Base-by-base conservation (phyloP, 129 eudicot species). In the Deinandra increscens region DNA sequence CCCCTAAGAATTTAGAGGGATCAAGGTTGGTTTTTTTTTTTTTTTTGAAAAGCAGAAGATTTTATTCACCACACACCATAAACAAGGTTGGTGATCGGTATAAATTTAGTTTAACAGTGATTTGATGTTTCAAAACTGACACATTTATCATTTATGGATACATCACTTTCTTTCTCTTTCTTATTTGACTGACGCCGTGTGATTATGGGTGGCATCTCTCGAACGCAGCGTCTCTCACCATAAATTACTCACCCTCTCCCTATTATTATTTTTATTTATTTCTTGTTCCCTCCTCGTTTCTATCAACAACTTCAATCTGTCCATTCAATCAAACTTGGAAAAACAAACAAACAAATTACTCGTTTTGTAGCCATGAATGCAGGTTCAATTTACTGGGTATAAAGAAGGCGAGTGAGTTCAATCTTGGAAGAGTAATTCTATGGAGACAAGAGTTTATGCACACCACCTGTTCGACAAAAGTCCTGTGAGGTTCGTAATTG, bases 151-250 rank as follows among this genome's bases (percentile, higher is more conserved):
- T 76, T 68, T 58, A 76, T 66, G n/a, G 53, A 67, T 43, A 75
- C 41, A 75, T 75, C 79, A 66, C 73, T 66, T 56, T 66, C 73
- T 43, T 55, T 66, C 41, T 66, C 79, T 43, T 66, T 66, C 41
- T 66, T 66, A 4, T 7, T 55, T 59, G 62, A n/a, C n/a, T n/a
- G 72, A 45, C 36, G 63, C 70, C 80, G 53, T 76, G 80, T 76
- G 75, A 50, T 69, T 69, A 45, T 50, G 70, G 64, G 80, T 76
- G 62, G 74, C 80, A 75, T 67, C 68, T 75, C 68, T 66, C 46
- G 46, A 48, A 42, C 23, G 17, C 54, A 76, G 66, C 11, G 61
- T 58, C 68, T 4, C 56, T 9, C 13, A 75, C 62, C 80, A 68
- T 76, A 76, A 69, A 76, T 76, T 48, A 36, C 69, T 23, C 13